These are phyloP conservation scores for Thoreauomyces humboldtii DNA, from an alignment of 192 early-diverging fungal genomes.

Conservation along the genomic window DNA sequence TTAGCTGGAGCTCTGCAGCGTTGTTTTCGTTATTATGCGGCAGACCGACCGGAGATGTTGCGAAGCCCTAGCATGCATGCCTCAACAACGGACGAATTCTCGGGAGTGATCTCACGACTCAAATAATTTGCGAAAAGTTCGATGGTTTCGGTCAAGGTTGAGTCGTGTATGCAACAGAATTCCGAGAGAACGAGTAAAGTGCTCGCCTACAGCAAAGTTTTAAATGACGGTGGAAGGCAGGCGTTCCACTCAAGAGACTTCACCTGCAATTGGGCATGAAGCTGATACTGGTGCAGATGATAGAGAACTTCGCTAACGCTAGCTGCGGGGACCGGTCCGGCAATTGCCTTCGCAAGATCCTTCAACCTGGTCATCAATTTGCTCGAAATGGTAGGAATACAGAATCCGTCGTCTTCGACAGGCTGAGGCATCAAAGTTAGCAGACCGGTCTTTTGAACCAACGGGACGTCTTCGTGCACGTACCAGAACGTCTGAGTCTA, in stretches of 20 bases:
- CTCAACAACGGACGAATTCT: slow-evolving; percentile 39
- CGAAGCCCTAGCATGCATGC: slow-evolving; percentile 47
- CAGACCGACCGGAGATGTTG: slow-evolving; percentile 44
- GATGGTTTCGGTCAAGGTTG: slow-evolving; percentile 29
- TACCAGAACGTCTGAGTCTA: slow-evolving; percentile 32
- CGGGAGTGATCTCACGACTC: slow-evolving; percentile 43
- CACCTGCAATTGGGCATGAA: slow-evolving; percentile 33
- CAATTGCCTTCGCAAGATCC: slow-evolving; percentile 35
- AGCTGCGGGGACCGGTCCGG: slow-evolving; percentile 31
- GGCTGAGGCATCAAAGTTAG: slow-evolving; percentile 7
- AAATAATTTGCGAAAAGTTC: slow-evolving; percentile 41
- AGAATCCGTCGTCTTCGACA: slow-evolving; percentile 52
- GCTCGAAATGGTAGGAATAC: slow-evolving; percentile 48
- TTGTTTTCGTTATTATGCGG: background rate
- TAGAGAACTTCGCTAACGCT: slow-evolving; percentile 46
- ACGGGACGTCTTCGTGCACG: too few relatives aligned
- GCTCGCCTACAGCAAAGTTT: slow-evolving; percentile 28
- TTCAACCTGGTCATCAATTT: slow-evolving; percentile 52
- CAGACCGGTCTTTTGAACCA: too few relatives aligned
- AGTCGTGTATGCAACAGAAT: slow-evolving; percentile 48
- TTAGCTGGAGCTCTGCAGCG: background rate
- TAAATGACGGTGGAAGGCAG: too few relatives aligned
- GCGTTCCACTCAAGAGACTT: too few relatives aligned
- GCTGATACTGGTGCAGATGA: slow-evolving; percentile 40
- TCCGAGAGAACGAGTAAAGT: slow-evolving; percentile 48